Conservation (phyloP, 805 yeast genomes). For the Wickerhamomyces tratensis region DNA sequence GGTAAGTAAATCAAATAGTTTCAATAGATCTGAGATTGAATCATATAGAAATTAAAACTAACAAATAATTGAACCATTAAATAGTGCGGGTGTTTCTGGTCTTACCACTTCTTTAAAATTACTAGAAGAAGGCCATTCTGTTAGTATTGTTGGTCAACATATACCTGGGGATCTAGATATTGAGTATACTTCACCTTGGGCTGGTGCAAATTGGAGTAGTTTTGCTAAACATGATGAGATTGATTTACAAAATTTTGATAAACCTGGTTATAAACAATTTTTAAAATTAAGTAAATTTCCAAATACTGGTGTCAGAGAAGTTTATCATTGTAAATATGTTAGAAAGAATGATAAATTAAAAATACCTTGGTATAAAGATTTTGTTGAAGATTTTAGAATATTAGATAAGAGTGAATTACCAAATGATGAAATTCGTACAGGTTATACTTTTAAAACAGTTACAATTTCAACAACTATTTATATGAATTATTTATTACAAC, state of each 20-base stretch:
- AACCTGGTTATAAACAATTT: conserved; percentile 37
- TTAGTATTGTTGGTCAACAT: conserved; percentile 32
- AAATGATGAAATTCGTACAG: conserved; percentile 26
- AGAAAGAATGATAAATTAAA: conserved; percentile 7
- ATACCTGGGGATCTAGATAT: conserved; percentile 49
- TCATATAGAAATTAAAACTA: too few relatives aligned
- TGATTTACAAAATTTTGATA: conserved; percentile 33
- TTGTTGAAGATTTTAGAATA: conserved; percentile 30
- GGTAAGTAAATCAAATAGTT: background rate
- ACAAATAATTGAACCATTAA: too few relatives aligned
- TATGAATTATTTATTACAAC: conserved; percentile 38
- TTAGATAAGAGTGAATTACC: conserved; percentile 25
- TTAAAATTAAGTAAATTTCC: conserved; percentile 38
- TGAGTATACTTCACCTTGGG: conserved; percentile 55
- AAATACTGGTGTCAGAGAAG: conserved; percentile 34
- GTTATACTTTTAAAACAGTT: conserved; percentile 41
- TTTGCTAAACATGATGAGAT: conserved; percentile 36
- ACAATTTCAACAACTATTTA: conserved; percentile 53
- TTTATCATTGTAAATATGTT: conserved; percentile 10
- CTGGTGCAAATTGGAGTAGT: conserved; percentile 67
- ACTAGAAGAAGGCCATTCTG: conserved; percentile 28
- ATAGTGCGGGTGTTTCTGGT: conserved; percentile 47
- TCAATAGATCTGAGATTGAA: too few relatives aligned
- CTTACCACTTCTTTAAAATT: conserved; percentile 39
- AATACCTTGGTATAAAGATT: conserved; percentile 40